Conservation (phyloP, 2,329 filamentous ascomycete species). For the Fusarium veterinarium region DNA sequence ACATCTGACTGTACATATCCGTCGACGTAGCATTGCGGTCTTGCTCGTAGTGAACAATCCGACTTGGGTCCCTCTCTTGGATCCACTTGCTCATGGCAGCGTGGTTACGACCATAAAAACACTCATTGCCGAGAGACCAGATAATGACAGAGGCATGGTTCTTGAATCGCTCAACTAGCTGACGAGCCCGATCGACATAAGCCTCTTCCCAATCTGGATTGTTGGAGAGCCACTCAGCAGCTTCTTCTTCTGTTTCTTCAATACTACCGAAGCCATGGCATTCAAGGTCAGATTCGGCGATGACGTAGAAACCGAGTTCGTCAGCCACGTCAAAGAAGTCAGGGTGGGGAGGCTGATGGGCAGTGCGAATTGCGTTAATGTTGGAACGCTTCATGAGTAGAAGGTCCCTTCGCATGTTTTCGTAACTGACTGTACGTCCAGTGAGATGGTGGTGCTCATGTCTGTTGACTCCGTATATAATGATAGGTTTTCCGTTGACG, state of each 20-base stretch:
- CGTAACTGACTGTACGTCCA: constrained; percentile 70
- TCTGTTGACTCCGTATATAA: constrained; percentile 75
- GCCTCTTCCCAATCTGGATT: constrained; percentile 71
- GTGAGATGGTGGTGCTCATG: constrained; percentile 75
- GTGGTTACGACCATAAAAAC: constrained; percentile 76
- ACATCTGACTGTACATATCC: constrained; percentile 76
- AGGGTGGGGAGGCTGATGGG: constrained; percentile 73
- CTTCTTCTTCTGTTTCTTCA: constrained; percentile 8
- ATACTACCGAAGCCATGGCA: constrained; percentile 60
- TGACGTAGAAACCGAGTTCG: constrained; percentile 72
- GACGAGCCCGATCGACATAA: constrained; percentile 74
- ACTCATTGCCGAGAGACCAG: constrained; percentile 79
- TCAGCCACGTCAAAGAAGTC: constrained; percentile 71
- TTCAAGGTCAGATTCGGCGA: constrained; percentile 68
- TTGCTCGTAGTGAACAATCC: constrained; percentile 74
- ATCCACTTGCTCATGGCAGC: constrained; percentile 74
- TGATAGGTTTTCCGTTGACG: constrained; percentile 73
- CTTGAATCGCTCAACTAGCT: constrained; percentile 70
- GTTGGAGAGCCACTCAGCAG: constrained; percentile 58
- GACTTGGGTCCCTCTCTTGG: constrained; percentile 63
- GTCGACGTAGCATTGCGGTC: constrained; percentile 67
- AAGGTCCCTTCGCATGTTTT: constrained; percentile 71
- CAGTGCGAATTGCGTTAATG: constrained; percentile 76
- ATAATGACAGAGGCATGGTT: constrained; percentile 75
- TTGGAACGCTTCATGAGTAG: constrained; percentile 75